Percentiles rank a stretch among this genome's conserved stretches.
These are phyloP conservation scores for Eucalyptus regnans DNA, from an alignment of 345 rosid genomes.

Conservation along the genomic window DNA sequence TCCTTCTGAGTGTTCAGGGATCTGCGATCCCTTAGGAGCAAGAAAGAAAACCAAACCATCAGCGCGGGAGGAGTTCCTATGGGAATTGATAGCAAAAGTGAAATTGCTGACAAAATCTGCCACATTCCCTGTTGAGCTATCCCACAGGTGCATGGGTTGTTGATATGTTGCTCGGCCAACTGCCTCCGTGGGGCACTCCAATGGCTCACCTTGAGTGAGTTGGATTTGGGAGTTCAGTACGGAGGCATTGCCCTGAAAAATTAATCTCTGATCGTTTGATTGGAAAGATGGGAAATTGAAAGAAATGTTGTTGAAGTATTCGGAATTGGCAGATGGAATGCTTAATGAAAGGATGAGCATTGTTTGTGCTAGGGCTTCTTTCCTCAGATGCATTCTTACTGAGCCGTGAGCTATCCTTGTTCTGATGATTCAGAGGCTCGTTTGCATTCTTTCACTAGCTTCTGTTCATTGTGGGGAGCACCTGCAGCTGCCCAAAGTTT, in stretches of 20 bases:
- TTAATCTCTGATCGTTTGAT: not conserved
- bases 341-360: not conserved
- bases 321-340: not conserved
- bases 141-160: not conserved
- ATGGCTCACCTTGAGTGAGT: not conserved
- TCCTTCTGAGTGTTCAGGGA: not conserved
- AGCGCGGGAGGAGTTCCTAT: not conserved
- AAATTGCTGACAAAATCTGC: conserved; percentile 7
- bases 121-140: not conserved
- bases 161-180: not conserved
- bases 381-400: not conserved
- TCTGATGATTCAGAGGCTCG: not conserved
- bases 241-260: not conserved
- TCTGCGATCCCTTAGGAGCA: not conserved
- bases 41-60: conserved; percentile 7
- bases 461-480: not conserved
- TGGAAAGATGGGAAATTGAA: not conserved
- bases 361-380: not conserved
- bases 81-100: not conserved
- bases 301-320: not conserved
- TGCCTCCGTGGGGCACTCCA: not conserved
- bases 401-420: not conserved
- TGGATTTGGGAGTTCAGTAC: fast-evolving
- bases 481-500: not conserved
- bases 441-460: not conserved